Evolutionary conservation across 352 stramenopile genomes (phyloP).

Genomic region (Globisporangium nodosum): DNA sequence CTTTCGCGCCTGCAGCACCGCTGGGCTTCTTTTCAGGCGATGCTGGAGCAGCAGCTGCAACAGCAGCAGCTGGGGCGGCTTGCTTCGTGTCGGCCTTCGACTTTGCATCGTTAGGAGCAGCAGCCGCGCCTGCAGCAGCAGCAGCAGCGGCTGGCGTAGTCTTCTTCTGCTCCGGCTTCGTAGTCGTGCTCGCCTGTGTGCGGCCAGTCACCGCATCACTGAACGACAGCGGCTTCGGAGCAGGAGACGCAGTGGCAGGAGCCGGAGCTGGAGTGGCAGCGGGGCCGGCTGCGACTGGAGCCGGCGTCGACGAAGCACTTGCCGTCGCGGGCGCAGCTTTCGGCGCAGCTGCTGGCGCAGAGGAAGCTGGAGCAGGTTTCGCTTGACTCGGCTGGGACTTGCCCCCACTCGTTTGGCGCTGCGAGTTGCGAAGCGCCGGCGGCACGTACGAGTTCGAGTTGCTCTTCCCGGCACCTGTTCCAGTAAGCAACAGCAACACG

Average conservation of each 20-base stretch:
- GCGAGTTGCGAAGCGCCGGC: constrained; percentile 48
- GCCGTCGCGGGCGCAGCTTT: constrained; percentile 7
- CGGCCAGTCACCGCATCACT: constrained; percentile 62
- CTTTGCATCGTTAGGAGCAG: neutral
- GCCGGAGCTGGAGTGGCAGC: constrained; percentile 9
- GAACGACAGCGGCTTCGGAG: constrained; percentile 61
- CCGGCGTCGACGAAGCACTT: neutral
- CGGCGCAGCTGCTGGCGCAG: constrained; percentile 9
- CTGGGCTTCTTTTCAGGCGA: constrained; percentile 6
- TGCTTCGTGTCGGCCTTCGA: neutral
- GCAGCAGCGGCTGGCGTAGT: neutral
- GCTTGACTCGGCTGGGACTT: constrained; percentile 16
- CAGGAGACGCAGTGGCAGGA: constrained; percentile 4
- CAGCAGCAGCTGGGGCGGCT: neutral
- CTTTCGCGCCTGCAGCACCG: neutral
- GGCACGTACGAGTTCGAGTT: constrained; percentile 54
- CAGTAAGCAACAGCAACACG: neutral
- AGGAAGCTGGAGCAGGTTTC: constrained; percentile 1
- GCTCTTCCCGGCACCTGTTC: constrained; percentile 11
- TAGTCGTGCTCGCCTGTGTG: constrained; percentile 7
- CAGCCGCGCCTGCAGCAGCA: neutral
- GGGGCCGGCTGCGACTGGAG: no score
- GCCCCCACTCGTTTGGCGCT: constrained; percentile 31
- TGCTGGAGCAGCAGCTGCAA: neutral
- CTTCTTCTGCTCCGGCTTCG: constrained; percentile 13